These are phyloP conservation scores for Xeromyces bisporus DNA, from an alignment of 495 filamentous ascomycete species.

Conservation along the genomic window DNA sequence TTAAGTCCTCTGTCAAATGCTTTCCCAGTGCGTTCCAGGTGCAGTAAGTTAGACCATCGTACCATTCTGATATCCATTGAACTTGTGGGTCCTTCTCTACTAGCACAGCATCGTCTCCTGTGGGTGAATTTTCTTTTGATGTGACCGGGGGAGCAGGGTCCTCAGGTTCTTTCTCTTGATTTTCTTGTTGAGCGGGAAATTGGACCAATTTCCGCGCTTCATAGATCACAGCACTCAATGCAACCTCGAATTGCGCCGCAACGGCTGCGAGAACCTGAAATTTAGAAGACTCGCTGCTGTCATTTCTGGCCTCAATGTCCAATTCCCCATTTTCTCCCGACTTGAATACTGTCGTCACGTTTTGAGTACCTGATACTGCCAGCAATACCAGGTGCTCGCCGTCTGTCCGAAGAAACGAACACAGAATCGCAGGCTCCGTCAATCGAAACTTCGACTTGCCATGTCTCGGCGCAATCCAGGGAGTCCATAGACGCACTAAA, in stretches of 20 bases:
- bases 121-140: conserved; percentile 10
- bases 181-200: conserved; percentile 10
- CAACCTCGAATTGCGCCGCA: conserved; percentile 57
- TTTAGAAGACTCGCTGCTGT: conserved; percentile 34
- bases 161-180: conserved; percentile 1
- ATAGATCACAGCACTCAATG: conserved; percentile 69
- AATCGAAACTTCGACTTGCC: conserved; percentile 47
- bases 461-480: conserved; percentile 83
- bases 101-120: conserved; percentile 22
- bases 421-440: conserved; percentile 63
- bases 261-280: conserved; percentile 54
- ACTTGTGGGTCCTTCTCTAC: conserved; percentile 31
- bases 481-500: conserved; percentile 56
- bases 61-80: conserved; percentile 76
- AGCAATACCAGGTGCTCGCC: conserved; percentile 70
- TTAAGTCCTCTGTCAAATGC: conserved; percentile 59
- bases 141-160: conserved; percentile 2
- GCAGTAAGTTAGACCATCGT: conserved; percentile 67
- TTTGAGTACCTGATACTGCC: conserved; percentile 57
- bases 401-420: conserved; percentile 58
- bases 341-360: conserved; percentile 55
- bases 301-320: conserved; percentile 53
- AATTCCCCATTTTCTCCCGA: conserved; percentile 50
- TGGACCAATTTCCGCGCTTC: conserved; percentile 57
- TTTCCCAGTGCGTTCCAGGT: conserved; percentile 93